Evolutionary conservation across 2,329 filamentous ascomycete genomes (phyloP).

Genomic region (Sordariomycetes sp.): DNA sequence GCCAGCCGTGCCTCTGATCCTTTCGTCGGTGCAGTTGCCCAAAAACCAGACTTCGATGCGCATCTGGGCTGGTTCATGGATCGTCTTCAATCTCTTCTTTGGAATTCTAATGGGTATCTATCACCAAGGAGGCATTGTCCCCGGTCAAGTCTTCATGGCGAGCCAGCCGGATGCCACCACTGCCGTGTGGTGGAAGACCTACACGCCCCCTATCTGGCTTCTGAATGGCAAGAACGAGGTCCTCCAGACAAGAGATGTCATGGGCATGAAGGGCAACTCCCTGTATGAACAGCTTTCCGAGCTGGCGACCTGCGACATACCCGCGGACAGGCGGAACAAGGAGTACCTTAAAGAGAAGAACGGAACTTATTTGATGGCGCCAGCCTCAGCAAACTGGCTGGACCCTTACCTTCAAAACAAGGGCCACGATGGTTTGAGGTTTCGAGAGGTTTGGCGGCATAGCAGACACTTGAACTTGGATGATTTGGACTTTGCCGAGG

Average conservation of each 20-base stretch:
- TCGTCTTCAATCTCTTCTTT: conserved; percentile 59
- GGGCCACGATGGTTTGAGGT: conserved; percentile 48
- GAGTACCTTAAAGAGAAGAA: conserved; percentile 52
- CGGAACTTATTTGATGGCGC: conserved; percentile 64
- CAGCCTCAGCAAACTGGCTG: conserved; percentile 61
- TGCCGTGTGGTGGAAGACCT: conserved; percentile 80
- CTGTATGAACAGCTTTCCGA: conserved; percentile 50
- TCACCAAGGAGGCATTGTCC: conserved; percentile 71
- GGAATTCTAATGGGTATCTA: conserved; percentile 72
- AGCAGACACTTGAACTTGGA: conserved; percentile 65
- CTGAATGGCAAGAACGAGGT: conserved; percentile 67
- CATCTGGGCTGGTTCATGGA: conserved; percentile 54
- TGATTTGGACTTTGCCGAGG: conserved; percentile 70
- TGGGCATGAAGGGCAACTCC: conserved; percentile 55
- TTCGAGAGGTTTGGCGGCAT: conserved; percentile 64
- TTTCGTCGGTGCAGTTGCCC: conserved; percentile 64
- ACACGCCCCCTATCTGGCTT: conserved; percentile 73
- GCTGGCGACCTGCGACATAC: conserved; percentile 54
- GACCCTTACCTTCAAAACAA: conserved; percentile 54
- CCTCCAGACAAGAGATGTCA: conserved; percentile 62
- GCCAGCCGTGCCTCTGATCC: conserved; percentile 65
- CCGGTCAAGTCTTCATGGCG: conserved; percentile 66
- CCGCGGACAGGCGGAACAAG: conserved; percentile 42
- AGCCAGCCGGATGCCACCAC: conserved; percentile 59
- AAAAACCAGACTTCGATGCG: conserved; percentile 37